Conservation (phyloP, 306 rosid genomes). For the Castanopsis chinensis region DNA sequence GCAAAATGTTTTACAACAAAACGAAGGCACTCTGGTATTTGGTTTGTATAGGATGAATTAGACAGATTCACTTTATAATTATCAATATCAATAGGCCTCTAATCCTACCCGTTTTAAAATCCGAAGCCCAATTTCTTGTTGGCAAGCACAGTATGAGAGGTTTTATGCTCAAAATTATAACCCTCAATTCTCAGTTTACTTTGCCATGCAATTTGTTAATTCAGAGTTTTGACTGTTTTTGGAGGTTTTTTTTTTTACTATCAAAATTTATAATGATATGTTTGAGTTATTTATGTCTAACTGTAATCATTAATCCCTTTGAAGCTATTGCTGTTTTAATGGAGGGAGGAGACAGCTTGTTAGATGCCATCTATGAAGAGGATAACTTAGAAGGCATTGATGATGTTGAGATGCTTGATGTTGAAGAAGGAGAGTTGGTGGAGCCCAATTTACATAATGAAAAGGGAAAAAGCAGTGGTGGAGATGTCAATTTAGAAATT, state of each 20-base stretch:
- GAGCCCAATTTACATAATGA: constrained; percentile 28
- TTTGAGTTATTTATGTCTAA: background rate
- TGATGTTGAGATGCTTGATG: constrained; percentile 80
- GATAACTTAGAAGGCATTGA: constrained; percentile 36
- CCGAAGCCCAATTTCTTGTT: too few species aligned
- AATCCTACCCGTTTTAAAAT: too few species aligned
- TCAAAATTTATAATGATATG: background rate
- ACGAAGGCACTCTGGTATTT: too few species aligned
- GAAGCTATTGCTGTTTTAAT: constrained; percentile 18
- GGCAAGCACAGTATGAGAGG: too few species aligned
- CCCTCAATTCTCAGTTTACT: too few species aligned
- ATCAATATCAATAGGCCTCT: too few species aligned
- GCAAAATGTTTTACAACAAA: too few species aligned
- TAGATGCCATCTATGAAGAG: constrained; percentile 61
- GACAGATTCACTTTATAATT: too few species aligned
- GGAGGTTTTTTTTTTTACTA: background rate
- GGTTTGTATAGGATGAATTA: too few species aligned
- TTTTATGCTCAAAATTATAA: too few species aligned
- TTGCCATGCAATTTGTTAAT: too few species aligned
- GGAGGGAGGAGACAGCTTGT: constrained; percentile 64
- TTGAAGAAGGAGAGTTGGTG: constrained; percentile 83
- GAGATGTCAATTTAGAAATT: constrained; percentile 23
- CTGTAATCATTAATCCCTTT: background rate
- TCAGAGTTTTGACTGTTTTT: background rate
- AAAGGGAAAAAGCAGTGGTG: constrained; percentile 26